Base-by-base conservation (phyloP, 2,329 filamentous ascomycete genomes). In the Colletotrichum cordylinicola region DNA sequence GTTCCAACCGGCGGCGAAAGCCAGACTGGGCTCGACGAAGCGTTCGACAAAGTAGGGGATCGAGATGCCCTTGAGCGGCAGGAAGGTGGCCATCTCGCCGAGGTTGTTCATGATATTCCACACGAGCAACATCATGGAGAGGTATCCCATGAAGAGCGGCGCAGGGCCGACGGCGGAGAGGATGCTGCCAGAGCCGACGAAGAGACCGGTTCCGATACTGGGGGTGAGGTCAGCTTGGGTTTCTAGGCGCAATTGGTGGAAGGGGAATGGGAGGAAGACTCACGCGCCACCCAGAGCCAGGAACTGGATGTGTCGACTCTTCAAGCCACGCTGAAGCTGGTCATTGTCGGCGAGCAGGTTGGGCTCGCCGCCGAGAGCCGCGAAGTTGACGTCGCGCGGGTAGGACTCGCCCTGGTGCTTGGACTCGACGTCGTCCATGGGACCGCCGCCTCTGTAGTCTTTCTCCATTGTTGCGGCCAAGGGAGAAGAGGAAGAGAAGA, bases 111-210 rank as follows among this genome's bases (percentile, higher is more conserved):
- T 90, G 70, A 91, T 83, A 70, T 86, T 83, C 86, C 87, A 91
- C 31, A 91, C 89, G 12, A 91, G 80, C 4, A 84, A 31, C 86
- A 90, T 90, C 88, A 90, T 90, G 78, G 85, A 86, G 8, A 90
- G 79, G 82, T 95, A 96, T 29, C 91, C 92, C 83, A 96, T 92
- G 81, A 95, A 89, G 18, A 95, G 85, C 1, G 93, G 92, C 7
- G 92, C 93, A 4, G 92, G 92, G 3, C 92, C 92, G 33, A 89
- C 88, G 12, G 85, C 84, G 39, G 88, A 85, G 68, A 93, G 84
- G 68, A 92, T 91, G 74, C 84, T 84, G 29, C 91, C 91, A 48
- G 90, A 91, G 72, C 91, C 91, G 76, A 93, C 88, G 81, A 93
- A 93, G 24, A 93, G 87, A 79, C 91, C 91, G 5, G 91, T 93